These are phyloP conservation scores for Aegle marmelos DNA, from an alignment of 345 rosid species.

Conservation along the genomic window DNA sequence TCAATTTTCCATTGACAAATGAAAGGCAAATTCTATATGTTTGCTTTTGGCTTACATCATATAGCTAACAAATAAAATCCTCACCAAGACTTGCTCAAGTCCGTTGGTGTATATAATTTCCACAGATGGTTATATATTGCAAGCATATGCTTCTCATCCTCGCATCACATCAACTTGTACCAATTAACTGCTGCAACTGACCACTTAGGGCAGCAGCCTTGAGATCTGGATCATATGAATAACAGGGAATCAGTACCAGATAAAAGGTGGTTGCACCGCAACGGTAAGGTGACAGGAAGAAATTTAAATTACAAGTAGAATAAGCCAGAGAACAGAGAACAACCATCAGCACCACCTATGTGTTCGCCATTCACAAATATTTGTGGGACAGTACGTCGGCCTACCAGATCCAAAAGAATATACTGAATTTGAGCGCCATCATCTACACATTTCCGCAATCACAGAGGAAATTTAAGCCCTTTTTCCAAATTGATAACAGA, in stretches of 20 bases:
- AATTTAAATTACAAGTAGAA: background rate
- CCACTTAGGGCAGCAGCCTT: conserved; percentile 41
- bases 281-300: background rate
- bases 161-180: conserved; percentile 17
- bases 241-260: background rate
- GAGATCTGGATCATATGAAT: conserved; percentile 45
- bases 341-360: conserved; percentile 91
- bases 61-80: background rate
- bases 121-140: background rate
- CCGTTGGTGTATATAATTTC: background rate
- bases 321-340: background rate
- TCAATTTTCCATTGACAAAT: background rate
- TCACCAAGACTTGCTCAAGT: background rate
- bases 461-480: conserved; percentile 14
- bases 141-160: background rate
- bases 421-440: conserved; percentile 72
- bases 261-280: background rate
- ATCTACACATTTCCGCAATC: conserved; percentile 33
- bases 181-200: conserved; percentile 48
- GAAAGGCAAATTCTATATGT: background rate
- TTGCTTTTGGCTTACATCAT: background rate
- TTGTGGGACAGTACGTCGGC: conserved; percentile 84
- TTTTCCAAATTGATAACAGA: background rate
- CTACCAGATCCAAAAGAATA: conserved; percentile 69
- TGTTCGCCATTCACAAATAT: conserved; percentile 84